Evolutionary conservation across 768 basidiomycete species (phyloP).

Genomic region (Hemileccinum rubropunctum): DNA sequence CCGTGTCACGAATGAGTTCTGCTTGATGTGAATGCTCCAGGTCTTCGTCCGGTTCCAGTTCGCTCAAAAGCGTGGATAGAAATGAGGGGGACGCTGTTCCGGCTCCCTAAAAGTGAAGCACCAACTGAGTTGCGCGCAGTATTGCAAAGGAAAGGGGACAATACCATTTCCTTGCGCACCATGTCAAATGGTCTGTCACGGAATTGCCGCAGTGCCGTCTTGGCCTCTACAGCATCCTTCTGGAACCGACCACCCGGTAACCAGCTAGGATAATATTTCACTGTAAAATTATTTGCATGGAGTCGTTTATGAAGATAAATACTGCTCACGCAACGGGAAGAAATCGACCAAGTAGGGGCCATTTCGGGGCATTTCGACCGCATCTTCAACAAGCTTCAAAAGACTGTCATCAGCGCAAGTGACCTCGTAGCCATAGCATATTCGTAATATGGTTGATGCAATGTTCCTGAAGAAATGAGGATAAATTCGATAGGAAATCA

Average conservation of each 20-base stretch:
- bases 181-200: slow-evolving; percentile 4
- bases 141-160: neutral
- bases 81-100: neutral
- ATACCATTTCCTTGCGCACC: slow-evolving; percentile 10
- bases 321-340: slow-evolving; percentile 2
- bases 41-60: neutral
- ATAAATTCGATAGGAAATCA: no score
- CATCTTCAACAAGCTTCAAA: slow-evolving; percentile 1
- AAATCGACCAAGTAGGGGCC: slow-evolving; percentile 9
- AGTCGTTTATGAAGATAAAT: no score
- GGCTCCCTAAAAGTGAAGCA: neutral
- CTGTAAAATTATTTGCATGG: neutral
- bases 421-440: slow-evolving; percentile 1
- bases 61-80: neutral
- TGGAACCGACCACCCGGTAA: slow-evolving; percentile 9
- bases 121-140: neutral
- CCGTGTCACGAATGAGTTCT: neutral
- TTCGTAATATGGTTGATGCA: neutral
- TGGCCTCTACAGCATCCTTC: slow-evolving; percentile 2
- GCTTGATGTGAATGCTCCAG: neutral
- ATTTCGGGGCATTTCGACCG: neutral
- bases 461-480: neutral
- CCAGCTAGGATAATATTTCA: slow-evolving; percentile 11
- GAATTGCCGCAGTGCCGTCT: neutral
- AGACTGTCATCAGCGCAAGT: neutral